These are phyloP conservation scores for Phytomonas sp. DNA, from an alignment of 208 protist genomes.

Conservation along the genomic window DNA sequence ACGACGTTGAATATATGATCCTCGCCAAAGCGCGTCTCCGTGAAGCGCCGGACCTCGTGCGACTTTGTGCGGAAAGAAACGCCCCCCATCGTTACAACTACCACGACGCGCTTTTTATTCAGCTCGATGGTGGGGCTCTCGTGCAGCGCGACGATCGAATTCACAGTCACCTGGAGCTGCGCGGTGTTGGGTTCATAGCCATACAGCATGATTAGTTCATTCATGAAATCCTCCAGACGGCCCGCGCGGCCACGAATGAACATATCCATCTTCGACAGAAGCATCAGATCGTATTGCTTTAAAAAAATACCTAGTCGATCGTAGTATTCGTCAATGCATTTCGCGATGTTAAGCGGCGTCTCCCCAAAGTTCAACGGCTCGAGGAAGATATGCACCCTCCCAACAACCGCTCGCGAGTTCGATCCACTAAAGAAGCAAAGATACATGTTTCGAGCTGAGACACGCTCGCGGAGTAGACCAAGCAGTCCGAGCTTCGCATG, in stretches of 20 bases:
- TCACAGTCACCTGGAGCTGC: slow-evolving; percentile 36
- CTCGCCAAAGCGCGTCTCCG: slow-evolving; percentile 39
- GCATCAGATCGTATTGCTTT: slow-evolving; percentile 58
- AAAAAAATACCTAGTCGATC: slow-evolving; percentile 67
- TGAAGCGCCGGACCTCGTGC: slow-evolving; percentile 36
- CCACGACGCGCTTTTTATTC: slow-evolving; percentile 33
- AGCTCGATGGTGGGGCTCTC: slow-evolving; percentile 30
- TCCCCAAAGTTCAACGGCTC: slow-evolving; percentile 48
- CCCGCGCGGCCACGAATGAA: slow-evolving; percentile 33
- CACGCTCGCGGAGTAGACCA: slow-evolving; percentile 31
- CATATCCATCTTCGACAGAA: slow-evolving; percentile 47
- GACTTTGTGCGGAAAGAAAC: slow-evolving; percentile 29
- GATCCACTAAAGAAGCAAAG: slow-evolving; percentile 32
- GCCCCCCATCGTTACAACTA: slow-evolving; percentile 62
- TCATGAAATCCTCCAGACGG: slow-evolving; percentile 55
- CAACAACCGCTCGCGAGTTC: slow-evolving; percentile 26
- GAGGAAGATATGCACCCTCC: slow-evolving; percentile 51
- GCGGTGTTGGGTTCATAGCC: slow-evolving; percentile 69
- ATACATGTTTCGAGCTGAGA: slow-evolving; percentile 58
- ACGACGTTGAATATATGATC: slow-evolving; percentile 69
- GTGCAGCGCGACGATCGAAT: slow-evolving; percentile 35
- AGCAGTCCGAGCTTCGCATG: slow-evolving; percentile 37
- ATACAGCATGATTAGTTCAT: slow-evolving; percentile 57
- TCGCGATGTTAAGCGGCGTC: slow-evolving; percentile 22
- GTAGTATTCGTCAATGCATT: slow-evolving; percentile 53